A percentile compares a stretch with the other conserved stretches of the same genome.
phyloP scores from a whole-genome alignment of 2,329 filamentous ascomycete genomes.

The Stachybotrys chlorohalonatus region DNA sequence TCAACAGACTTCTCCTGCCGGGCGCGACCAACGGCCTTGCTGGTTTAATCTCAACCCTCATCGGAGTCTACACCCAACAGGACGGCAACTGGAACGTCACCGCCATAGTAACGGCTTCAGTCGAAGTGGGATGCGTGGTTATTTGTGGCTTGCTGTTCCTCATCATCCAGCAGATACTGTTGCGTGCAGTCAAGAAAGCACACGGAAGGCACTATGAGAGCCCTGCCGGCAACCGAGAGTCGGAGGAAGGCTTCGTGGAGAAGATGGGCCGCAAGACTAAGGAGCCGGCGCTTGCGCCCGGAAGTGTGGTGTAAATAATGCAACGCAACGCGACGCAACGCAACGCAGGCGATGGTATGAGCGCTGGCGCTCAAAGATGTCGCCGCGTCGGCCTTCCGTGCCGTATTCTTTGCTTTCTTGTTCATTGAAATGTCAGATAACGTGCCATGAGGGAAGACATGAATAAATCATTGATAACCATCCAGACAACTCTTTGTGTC shows the following conservation, averaged over 20 bases:
- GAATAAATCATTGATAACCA: too few relatives aligned
- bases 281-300: not conserved
- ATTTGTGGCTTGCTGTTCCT: constrained; percentile 18
- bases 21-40: constrained; percentile 36
- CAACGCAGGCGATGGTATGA: not conserved
- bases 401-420: not conserved
- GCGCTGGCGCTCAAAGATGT: not conserved
- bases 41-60: constrained; percentile 38
- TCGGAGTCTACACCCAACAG: constrained; percentile 40
- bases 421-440: too few relatives aligned
- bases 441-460: too few relatives aligned
- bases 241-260: constrained; percentile 1
- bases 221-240: constrained; percentile 4
- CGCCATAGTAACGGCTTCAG: constrained; percentile 23
- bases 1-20: constrained; percentile 40
- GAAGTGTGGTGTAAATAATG: not conserved
- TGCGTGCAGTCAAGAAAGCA: constrained; percentile 19
- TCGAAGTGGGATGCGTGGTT: constrained; percentile 21
- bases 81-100: constrained; percentile 33
- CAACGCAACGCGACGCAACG: not conserved
- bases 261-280: not conserved
- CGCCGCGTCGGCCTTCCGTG: not conserved
- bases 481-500: not conserved
- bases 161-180: constrained; percentile 19
- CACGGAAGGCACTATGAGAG: constrained; percentile 14